phyloP scores from a whole-genome alignment of 371 early-diverging fungal species.

The Lichtheimia ornata region DNA sequence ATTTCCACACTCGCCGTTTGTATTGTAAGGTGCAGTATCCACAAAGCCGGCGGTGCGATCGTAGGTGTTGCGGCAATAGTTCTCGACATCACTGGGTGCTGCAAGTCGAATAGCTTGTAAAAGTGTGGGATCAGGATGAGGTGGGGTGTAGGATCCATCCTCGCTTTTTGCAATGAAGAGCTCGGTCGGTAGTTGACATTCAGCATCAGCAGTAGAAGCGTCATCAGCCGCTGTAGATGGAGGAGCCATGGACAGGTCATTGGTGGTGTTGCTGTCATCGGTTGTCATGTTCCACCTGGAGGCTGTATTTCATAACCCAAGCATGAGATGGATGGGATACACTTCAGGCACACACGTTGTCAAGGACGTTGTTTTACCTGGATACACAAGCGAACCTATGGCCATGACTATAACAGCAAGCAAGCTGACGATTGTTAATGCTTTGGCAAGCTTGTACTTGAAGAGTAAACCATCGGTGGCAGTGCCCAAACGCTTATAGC shows the following conservation, averaged over 20 bases:
- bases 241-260: too few relatives aligned
- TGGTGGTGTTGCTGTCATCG: too few relatives aligned
- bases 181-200: conserved; percentile 21
- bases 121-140: conserved; percentile 33
- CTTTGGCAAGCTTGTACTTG: conserved; percentile 29
- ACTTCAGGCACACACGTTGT: too few relatives aligned
- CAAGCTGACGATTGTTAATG: conserved; percentile 25
- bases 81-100: conserved; percentile 28
- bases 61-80: conserved; percentile 37
- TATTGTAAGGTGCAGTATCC: conserved; percentile 30
- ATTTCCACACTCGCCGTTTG: conserved; percentile 40
- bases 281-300: too few relatives aligned
- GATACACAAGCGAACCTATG: conserved; percentile 23
- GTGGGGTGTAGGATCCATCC: conserved; percentile 47
- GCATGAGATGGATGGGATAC: too few relatives aligned
- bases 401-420: conserved; percentile 27
- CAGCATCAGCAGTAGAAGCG: too few relatives aligned
- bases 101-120: conserved; percentile 29
- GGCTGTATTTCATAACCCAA: too few relatives aligned
- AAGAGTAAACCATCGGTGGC: conserved; percentile 20
- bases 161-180: conserved; percentile 29
- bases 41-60: conserved; percentile 17
- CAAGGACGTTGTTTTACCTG: conserved; percentile 13
- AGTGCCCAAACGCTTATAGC: conserved; percentile 20
- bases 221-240: too few relatives aligned